phyloP scores from a whole-genome alignment of 805 yeast genomes.

The Phaffomyces antillensis region DNA sequence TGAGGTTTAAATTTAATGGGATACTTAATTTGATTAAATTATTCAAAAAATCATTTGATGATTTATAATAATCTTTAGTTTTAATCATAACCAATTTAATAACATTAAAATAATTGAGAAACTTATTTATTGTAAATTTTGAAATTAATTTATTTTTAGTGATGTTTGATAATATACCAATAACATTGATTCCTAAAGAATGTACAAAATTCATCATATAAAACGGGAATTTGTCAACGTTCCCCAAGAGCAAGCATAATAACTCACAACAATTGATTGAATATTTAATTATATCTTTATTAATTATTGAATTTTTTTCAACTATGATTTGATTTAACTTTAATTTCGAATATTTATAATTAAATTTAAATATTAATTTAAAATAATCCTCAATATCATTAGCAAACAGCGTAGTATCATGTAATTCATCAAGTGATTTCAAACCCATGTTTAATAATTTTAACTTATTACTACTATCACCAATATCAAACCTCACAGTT shows the following conservation, averaged over 20 bases:
- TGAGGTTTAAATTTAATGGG: not conserved
- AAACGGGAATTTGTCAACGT: conserved; percentile 11
- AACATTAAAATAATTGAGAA: not conserved
- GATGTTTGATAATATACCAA: conserved; percentile 1
- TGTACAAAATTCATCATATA: conserved; percentile 9
- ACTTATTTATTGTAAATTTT: not conserved
- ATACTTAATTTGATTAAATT: not conserved
- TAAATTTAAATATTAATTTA: conserved; percentile 19
- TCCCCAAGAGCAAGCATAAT: not conserved
- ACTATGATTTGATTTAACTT: conserved; percentile 18
- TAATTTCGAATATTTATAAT: conserved; percentile 18
- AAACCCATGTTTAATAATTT: conserved; percentile 22
- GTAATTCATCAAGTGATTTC: conserved; percentile 20
- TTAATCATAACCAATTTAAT: not conserved
- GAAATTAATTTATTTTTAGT: not conserved
- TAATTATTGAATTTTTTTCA: conserved; percentile 4
- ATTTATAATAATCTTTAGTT: not conserved
- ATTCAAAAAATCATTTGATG: not conserved
- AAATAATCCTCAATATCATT: conserved; percentile 4
- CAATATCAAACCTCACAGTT: conserved; percentile 26
- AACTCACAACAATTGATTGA: conserved; percentile 15
- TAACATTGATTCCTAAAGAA: conserved; percentile 3
- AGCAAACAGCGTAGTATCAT: conserved; percentile 19
- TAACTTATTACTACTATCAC: conserved; percentile 24
- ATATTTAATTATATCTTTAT: conserved; percentile 14